Evolutionary conservation across 306 rosid species (phyloP), one percentile per base, ranked within the genome.

Genomic region (Pterocarpus macrocarpus): DNA sequence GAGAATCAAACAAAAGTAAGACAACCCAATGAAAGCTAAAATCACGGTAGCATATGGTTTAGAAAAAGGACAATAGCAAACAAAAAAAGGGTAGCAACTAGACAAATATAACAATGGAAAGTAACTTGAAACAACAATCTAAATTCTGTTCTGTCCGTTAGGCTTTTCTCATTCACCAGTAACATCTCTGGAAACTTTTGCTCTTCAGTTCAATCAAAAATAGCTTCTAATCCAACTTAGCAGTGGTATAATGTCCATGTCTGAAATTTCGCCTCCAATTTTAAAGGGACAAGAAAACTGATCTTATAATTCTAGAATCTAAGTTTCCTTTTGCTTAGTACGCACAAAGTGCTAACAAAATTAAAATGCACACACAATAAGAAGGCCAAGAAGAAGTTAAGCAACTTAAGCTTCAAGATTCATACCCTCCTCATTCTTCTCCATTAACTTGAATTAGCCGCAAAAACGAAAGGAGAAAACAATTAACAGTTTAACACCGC

Each of bases 81-180:
- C 14, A 80, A 36, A 36, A 79, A 28, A 28, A 28, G 35, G 50
- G 6, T 61, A 71, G 45, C 44, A 62, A 35, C 14, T 8, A 77
- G 55, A 4, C 36, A 76, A 50, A 52, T 50, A 12, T 36, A 1
- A 32, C 2, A 34, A 28, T 0, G 30, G 34, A n/a, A 43, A 7
- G 15, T 43, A 39, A 74, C 69, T 39, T 74, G 32, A 30, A 47
- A 61, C 43, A 71, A 71, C n/a, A 50, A 71, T 34, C 44, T 71
- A 71, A 15, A 45, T 76, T 64, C 49, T 76, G 38, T 17, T 62
- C 10, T 71, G 49, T 17, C 30, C 30, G 33, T 32, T 39, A 22
- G 3, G 50, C 55, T 36, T 22, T 76, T 11, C 16, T 16, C 34
- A 64, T 41, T 35, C 64, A 35, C 12, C 73, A 34, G 57, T 45